Conservation (phyloP, 2,329 filamentous ascomycete genomes). For the Fusarium staphyleae region DNA sequence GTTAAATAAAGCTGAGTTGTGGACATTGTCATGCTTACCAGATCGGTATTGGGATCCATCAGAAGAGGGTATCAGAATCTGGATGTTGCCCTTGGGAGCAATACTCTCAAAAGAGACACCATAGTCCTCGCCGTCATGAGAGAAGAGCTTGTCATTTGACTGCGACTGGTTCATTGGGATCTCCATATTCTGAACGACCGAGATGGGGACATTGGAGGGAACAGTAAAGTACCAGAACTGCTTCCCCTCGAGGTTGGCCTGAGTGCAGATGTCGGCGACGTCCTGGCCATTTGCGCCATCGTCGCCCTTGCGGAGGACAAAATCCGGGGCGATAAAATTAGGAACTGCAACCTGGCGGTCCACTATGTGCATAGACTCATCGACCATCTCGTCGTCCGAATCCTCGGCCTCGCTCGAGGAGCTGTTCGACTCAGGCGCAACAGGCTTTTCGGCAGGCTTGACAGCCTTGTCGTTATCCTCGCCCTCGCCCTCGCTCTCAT, state of each 20-base stretch:
- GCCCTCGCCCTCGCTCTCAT: conserved; percentile 37
- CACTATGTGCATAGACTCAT: conserved; percentile 52
- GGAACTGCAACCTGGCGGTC: conserved; percentile 51
- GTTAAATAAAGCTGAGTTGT: conserved; percentile 12
- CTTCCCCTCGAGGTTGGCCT: conserved; percentile 69
- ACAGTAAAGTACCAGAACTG: conserved; percentile 84
- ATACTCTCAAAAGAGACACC: conserved; percentile 62
- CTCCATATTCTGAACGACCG: conserved; percentile 69
- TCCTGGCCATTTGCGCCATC: conserved; percentile 52
- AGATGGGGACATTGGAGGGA: conserved; percentile 72
- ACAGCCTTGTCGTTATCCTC: conserved; percentile 23
- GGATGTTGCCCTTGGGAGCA: conserved; percentile 59
- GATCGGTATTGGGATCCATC: conserved; percentile 61
- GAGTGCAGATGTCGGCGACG: conserved; percentile 62
- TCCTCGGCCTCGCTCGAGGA: conserved; percentile 40
- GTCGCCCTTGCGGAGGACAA: conserved; percentile 59
- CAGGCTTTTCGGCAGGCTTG: conserved; percentile 23
- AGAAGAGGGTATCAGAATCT: conserved; percentile 66
- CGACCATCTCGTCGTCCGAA: conserved; percentile 44
- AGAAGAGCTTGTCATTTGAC: conserved; percentile 62
- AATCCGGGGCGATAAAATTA: conserved; percentile 59
- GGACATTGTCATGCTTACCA: conserved; percentile 51
- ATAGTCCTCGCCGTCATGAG: conserved; percentile 70
- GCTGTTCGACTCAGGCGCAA: conserved; percentile 24
- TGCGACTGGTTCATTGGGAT: conserved; percentile 64